Evolutionary conservation across 2,329 filamentous ascomycete species (phyloP).

Genomic region (Botrytis fragariae): DNA sequence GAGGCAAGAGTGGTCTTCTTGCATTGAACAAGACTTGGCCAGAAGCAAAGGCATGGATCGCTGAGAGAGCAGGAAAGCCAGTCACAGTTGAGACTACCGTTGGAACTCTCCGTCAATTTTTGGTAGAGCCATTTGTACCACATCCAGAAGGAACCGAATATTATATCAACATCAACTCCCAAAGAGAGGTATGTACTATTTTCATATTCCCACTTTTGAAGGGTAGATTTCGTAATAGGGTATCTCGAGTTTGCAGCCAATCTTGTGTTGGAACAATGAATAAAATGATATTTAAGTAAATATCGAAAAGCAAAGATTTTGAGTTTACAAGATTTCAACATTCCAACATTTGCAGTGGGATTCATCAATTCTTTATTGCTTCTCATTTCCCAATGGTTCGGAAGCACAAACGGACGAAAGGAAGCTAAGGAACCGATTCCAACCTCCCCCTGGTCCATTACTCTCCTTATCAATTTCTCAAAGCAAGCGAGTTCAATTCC

Average conservation of each 20-base stretch:
- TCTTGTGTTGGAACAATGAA: background rate
- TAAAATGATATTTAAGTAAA: constrained; percentile 35
- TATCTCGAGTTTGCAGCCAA: background rate
- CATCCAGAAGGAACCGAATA: constrained; percentile 95
- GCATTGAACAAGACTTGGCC: constrained; percentile 96
- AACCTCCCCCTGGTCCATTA: constrained; percentile 26
- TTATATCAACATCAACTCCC: constrained; percentile 99
- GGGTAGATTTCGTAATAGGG: background rate
- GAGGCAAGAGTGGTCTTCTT: constrained; percentile 97
- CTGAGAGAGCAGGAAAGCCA: constrained; percentile 84
- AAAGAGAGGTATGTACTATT: constrained; percentile 82
- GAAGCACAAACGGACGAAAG: constrained; percentile 34
- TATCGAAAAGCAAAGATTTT: constrained; percentile 36
- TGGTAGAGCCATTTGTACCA: constrained; percentile 97
- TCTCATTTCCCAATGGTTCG: constrained; percentile 17
- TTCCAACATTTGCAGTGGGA: constrained; percentile 28
- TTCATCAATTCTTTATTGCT: constrained; percentile 28
- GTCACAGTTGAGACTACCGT: constrained; percentile 91
- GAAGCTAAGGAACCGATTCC: constrained; percentile 33
- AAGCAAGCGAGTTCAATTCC: constrained; percentile 28
- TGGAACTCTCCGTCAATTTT: constrained; percentile 88
- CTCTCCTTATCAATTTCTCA: constrained; percentile 22
- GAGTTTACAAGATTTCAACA: background rate
- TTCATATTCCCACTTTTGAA: constrained; percentile 7
- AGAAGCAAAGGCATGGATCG: constrained; percentile 92